Percentiles rank a stretch among this genome's conserved stretches.
Conservation (phyloP, 1,139 yeast genomes). For the Martiniozyma asiatica region DNA sequence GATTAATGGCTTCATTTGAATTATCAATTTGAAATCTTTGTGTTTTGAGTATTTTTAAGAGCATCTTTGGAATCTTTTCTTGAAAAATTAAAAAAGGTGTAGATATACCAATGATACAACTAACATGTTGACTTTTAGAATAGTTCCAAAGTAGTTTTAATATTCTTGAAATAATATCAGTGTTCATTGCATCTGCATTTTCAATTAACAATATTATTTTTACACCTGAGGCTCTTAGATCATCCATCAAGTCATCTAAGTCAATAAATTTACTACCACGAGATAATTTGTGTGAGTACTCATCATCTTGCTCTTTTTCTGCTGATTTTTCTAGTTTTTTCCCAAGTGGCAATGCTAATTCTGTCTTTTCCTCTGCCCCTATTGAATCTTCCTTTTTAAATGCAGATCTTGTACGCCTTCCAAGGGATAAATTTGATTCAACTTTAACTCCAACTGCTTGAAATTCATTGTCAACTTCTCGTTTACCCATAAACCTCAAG, state of each 20-base stretch:
- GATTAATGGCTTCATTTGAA: conserved; percentile 33
- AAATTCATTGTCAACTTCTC: too few species aligned
- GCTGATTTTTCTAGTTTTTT: too few species aligned
- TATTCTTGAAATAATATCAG: conserved; percentile 38
- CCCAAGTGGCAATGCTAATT: too few species aligned
- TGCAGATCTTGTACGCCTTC: too few species aligned
- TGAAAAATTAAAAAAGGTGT: conserved; percentile 34
- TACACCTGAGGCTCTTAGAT: conserved; percentile 9
- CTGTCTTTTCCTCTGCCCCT: too few species aligned
- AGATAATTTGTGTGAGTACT: conserved; percentile 3
- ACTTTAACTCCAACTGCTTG: too few species aligned
- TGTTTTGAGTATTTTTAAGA: conserved; percentile 15
- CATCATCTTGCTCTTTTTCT: conserved; percentile 3
- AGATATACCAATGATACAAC: conserved; percentile 36
- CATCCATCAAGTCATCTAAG: conserved; percentile 25
- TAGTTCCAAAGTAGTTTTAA: conserved; percentile 34
- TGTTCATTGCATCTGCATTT: conserved; percentile 50
- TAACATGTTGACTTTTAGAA: conserved; percentile 9
- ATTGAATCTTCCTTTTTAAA: too few species aligned
- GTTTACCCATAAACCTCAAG: too few species aligned
- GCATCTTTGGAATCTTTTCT: conserved; percentile 26
- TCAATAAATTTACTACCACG: conserved; percentile 14
- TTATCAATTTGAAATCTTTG: conserved; percentile 29
- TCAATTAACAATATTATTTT: conserved; percentile 36
- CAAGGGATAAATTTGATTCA: too few species aligned